A percentile compares a stretch with the other conserved stretches of the same genome.
phyloP scores from a whole-genome alignment of 805 yeast species.

The Scheffersomyces stipitis region DNA sequence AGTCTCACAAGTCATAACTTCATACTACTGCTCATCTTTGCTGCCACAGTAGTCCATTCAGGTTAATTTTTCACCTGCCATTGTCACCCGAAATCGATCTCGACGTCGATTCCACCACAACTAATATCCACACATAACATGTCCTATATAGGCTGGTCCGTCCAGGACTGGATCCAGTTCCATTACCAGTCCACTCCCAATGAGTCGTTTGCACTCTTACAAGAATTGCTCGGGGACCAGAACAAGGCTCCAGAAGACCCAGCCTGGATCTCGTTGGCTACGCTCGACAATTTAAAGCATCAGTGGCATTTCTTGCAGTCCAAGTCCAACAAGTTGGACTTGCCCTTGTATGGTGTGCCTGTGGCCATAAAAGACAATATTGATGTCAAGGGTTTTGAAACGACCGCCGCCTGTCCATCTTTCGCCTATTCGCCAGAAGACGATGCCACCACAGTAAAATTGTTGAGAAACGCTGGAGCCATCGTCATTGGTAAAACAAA shows the following conservation, averaged over 20 bases:
- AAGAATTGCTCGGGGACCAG: conserved; percentile 48
- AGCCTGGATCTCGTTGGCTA: conserved; percentile 87
- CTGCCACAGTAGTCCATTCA: no score
- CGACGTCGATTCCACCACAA: background rate
- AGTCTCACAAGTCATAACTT: no score
- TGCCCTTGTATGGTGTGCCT: conserved; percentile 91
- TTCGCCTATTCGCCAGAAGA: conserved; percentile 64
- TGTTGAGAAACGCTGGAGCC: conserved; percentile 88
- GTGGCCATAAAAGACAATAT: conserved; percentile 94
- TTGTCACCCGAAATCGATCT: background rate
- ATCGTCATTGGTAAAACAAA: conserved; percentile 92
- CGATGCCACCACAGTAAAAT: conserved; percentile 74
- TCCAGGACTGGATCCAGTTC: conserved; percentile 72
- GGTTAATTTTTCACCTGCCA: no score
- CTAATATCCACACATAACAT: conserved; percentile 8
- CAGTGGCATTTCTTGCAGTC: conserved; percentile 81
- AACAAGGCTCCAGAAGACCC: conserved; percentile 57
- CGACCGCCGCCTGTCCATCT: conserved; percentile 96
- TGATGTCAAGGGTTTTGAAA: conserved; percentile 75
- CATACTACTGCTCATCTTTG: no score
- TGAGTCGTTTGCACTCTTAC: conserved; percentile 54
- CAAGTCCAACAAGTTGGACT: conserved; percentile 47
- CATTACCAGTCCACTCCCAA: conserved; percentile 63
- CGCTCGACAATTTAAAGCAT: conserved; percentile 58
- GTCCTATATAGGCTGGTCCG: conserved; percentile 69